Base-by-base conservation (phyloP, 129 eudicot genomes). In the Tagetes erecta region DNA sequence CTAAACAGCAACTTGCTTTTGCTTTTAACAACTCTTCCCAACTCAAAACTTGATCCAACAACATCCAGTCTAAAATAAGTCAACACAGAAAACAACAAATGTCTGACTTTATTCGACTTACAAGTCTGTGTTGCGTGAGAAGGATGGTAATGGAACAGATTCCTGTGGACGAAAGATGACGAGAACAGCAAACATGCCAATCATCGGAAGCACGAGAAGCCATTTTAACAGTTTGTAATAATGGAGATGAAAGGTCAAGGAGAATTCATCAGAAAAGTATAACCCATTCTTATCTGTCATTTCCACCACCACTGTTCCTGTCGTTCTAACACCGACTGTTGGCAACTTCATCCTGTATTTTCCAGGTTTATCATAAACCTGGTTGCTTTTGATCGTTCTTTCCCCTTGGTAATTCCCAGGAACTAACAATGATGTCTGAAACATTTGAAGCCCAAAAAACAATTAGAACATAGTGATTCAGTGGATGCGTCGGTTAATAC, bases 341-440 rank as follows among this genome's bases (percentile, higher is more conserved):
- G 97, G 96, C 64, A 95, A 88, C 84, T 86, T 91, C 38, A 95
- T 76, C 71, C 96, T 82, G 77, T 91, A 87, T 64, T 77, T 84
- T 33, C 97, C 99, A 59, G 97, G 74, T 50, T 84, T 82, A 66
- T 87, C 88, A 55, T 79, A 87, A 55, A 95, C 27, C 64, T 85
- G 85, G 66, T 44, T 85, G 72, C 70, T 90, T 80, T 83, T 95
- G 44, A 91, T 88, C 8, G 96, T 88, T 80, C 99, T 91, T 62
- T 91, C 90, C 64, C 99, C 99, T 84, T 88, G 97, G 84, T 86
- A 95, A 60, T 95, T 95, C 3, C 99, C 97, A 68, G 99, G 99
- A 73, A 95, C 99, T 87, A 95, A 73, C 70, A 95, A 83, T 8
- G 89, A 86, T 33, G 87, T 79, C 99, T 91, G 82, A 79, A 83